Base-by-base conservation (phyloP, 352 stramenopile species). In the Phytophthora gonapodyides region DNA sequence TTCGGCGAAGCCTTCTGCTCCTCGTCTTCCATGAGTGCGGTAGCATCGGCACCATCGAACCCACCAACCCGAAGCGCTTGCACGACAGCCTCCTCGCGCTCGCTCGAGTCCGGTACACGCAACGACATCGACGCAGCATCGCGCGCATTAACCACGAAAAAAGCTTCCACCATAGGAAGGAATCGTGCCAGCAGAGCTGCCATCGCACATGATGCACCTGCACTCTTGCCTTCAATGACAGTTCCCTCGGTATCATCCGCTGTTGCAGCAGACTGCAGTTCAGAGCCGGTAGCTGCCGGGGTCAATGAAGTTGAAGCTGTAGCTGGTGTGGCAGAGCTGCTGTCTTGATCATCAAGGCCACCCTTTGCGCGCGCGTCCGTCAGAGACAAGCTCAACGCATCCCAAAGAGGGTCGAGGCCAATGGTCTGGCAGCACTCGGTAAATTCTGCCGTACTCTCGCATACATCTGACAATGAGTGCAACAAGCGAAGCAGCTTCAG, bases 111-210 rank as follows among this genome's bases (percentile, higher is more conserved):
- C 0, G 87, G 86, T 33, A 93, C 62, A 27, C 79, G 75, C 21
- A 95, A 55, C 5, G 76, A 76, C 84, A 96, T 94, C 0, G 80
- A 89, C 2, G 82, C 82, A 7, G 77, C 76, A 67, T 98, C 85
- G 54, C 89, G 87, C 33, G 94, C 91, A 76, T 98, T 99, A 3
- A 98, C 95, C 27, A 99, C 96, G 69, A 99, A 99, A 72, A 99
- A 99, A 13, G 94, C 92, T 69, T 99, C 97, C 54, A 99, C 97
- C 55, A 98, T 96, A 3, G 97, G 97, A 54, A 99, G 82, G 71
- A 99, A 99, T 24, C 97, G 85, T 6, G 93, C 97, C n/a, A 99
- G 79, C 31, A 99, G 73, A 21, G 96, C 96, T 27, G 95, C 90
- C 89, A 97, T 97, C 3, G 88, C 85, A 52, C 80, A 93, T 12